Evolutionary conservation across 495 filamentous ascomycete species (phyloP), one percentile per base, ranked within the genome.

Genomic region (Daldinia decipiens): DNA sequence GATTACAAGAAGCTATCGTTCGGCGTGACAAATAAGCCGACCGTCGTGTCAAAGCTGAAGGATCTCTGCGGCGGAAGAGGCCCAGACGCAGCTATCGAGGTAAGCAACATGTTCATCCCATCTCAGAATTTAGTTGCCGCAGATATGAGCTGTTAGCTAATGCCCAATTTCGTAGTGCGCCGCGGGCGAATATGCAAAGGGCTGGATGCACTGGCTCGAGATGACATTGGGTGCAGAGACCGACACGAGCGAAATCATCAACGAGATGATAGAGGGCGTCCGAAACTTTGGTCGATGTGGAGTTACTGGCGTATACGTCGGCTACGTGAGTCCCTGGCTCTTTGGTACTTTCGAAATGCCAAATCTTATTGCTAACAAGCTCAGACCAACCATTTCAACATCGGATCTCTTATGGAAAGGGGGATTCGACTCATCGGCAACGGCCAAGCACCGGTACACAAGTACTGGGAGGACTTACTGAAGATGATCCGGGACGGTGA

Each of bases 341-440:
- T n/a, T 29, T 57, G 4, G 3, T 6, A 2, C 7, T 27, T 26
- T 2, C 8, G 2, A 13, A 36, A 36, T 36, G 13, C 26, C 26
- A 27, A 27, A 27, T 27, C 26, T 3, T 27, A 27, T 27, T 27
- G 31, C 74, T 74, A 58, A 74, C 45, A 21, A n/a, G 0, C 21
- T 0, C 59, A 91, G 88, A 91, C 90, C 5, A 94, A 85, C 78
- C 90, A 93, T 69, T 93, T 94, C 84, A 92, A 92, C 72, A 89
- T 96, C 72, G 92, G 94, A 31, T 86, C 92, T 1, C 73, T 97
- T 19, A 97, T 97, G 94, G 88, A 97, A 78, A 89, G 90, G 52
- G 93, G 94, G 29, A 89, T 97, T 68, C 87, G 88, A 1, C 83
- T 97, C 15, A 91, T 92, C 64, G 92, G 94, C 50, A 93, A 93